Percentiles rank a stretch among this genome's conserved stretches.
phyloP scores from a whole-genome alignment of 2,329 filamentous ascomycete species.

The Eutypa lata region DNA sequence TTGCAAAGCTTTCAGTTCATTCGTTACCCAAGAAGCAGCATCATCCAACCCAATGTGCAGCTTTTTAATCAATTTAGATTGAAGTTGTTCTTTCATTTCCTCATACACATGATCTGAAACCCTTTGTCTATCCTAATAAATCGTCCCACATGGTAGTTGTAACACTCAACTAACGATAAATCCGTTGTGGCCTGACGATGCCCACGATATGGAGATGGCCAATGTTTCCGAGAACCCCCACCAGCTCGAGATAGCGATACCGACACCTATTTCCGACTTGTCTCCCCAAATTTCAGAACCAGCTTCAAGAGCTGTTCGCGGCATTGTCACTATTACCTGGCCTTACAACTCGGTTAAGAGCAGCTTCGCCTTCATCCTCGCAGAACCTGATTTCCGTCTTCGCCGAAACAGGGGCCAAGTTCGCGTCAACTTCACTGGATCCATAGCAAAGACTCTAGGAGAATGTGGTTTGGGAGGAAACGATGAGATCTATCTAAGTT shows the following conservation, averaged over 20 bases:
- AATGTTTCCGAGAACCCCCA: constrained; percentile 12
- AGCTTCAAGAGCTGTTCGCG: constrained; percentile 52
- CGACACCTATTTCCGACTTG: constrained; percentile 56
- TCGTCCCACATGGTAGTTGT: too few species aligned
- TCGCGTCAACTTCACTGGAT: constrained; percentile 69
- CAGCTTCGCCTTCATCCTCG: constrained; percentile 74
- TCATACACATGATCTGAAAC: too few species aligned
- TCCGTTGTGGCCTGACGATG: too few species aligned
- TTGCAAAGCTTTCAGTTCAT: too few species aligned
- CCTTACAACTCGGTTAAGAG: constrained; percentile 78
- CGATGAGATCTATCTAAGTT: constrained; percentile 66
- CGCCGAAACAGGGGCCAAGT: constrained; percentile 77
- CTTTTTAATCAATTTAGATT: too few species aligned
- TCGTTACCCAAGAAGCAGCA: too few species aligned
- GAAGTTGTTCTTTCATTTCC: too few species aligned
- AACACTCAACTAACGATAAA: too few species aligned
- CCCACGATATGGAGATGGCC: constrained; percentile 16
- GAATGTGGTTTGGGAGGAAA: constrained; percentile 70
- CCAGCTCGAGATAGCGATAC: constrained; percentile 23
- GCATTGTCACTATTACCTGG: constrained; percentile 83
- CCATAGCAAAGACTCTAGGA: constrained; percentile 67
- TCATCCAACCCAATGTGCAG: too few species aligned
- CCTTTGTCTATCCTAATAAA: too few species aligned
- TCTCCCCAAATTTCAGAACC: constrained; percentile 43
- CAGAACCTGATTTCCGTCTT: constrained; percentile 79